A percentile compares a stretch with the other conserved stretches of the same genome.
phyloP scores from a whole-genome alignment of 345 rosid genomes.

The Euphorbia pulcherrima region DNA sequence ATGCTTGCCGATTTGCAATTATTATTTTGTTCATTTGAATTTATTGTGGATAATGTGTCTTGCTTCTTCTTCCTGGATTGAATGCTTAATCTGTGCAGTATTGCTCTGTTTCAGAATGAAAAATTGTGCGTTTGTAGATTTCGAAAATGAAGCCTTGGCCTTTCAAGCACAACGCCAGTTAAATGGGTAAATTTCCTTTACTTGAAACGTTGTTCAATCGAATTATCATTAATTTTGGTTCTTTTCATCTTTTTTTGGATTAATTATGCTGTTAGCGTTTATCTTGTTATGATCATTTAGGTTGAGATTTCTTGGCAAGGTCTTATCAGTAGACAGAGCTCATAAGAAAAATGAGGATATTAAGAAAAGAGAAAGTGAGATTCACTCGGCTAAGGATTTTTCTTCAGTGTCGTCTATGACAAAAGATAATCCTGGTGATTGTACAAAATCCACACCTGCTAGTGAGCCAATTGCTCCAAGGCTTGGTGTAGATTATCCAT shows the following conservation, averaged over 20 bases:
- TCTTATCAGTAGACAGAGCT: slow-evolving; percentile 74
- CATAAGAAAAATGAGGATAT: slow-evolving; percentile 42
- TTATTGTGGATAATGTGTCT: not conserved
- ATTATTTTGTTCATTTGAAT: not conserved
- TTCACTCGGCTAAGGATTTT: slow-evolving; percentile 37
- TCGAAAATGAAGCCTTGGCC: slow-evolving; percentile 62
- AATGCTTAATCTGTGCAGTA: not conserved
- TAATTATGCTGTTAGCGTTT: slow-evolving; percentile 13
- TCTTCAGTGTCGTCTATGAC: slow-evolving; percentile 18
- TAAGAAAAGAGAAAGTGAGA: slow-evolving; percentile 38
- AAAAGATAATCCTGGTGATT: slow-evolving; percentile 31
- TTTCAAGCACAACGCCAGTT: slow-evolving; percentile 76
- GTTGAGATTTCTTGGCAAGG: slow-evolving; percentile 90
- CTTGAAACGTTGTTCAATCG: not conserved
- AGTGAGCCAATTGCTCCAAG: slow-evolving; percentile 74
- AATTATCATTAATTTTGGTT: not conserved
- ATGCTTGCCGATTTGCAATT: not conserved
- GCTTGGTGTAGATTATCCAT: slow-evolving; percentile 87
- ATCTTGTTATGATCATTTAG: slow-evolving; percentile 37
- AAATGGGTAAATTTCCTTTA: slow-evolving; percentile 54
- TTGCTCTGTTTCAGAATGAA: slow-evolving; percentile 45
- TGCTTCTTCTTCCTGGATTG: not conserved
- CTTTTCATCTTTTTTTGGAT: not conserved
- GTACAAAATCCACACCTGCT: slow-evolving; percentile 32
- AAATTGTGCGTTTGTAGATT: slow-evolving; percentile 87